These are phyloP conservation scores for Penicillium lividum DNA, from an alignment of 495 filamentous ascomycete genomes.

Conservation along the genomic window DNA sequence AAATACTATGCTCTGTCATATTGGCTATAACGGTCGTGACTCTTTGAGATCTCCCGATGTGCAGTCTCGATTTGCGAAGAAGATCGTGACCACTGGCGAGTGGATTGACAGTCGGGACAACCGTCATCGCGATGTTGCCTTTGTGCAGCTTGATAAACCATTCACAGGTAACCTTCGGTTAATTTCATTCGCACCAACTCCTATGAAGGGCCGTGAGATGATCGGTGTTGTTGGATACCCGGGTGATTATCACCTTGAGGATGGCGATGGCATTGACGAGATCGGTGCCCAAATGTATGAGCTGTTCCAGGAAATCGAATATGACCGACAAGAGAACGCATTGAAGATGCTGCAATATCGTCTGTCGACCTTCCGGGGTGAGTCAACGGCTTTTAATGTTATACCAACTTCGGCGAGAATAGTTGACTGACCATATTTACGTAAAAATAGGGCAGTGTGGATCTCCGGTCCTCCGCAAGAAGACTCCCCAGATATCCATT, in stretches of 20 bases:
- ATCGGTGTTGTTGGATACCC: constrained; percentile 5
- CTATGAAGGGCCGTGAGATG: neutral
- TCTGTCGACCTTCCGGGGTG: neutral
- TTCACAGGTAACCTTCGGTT: neutral
- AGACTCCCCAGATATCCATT: neutral
- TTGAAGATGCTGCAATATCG: neutral
- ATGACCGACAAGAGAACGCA: neutral
- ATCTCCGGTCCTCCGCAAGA: constrained; percentile 4
- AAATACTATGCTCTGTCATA: neutral
- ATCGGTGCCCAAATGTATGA: constrained; percentile 5
- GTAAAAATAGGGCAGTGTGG: constrained; percentile 3
- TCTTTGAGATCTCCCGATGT: neutral
- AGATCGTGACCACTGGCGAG: constrained; percentile 4
- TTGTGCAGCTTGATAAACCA: neutral
- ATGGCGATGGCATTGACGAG: constrained; percentile 1
- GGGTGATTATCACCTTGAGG: neutral
- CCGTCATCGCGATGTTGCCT: constrained; percentile 2
- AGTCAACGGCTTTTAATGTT: neutral
- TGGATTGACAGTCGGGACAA: constrained; percentile 4
- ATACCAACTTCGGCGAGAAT: neutral
- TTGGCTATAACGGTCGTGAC: constrained; percentile 2
- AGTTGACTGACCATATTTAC: neutral
- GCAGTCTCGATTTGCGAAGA: constrained; percentile 4
- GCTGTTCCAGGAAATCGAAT: neutral
- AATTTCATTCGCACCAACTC: neutral